A percentile compares a stretch with the other conserved stretches of the same genome.
phyloP scores from a whole-genome alignment of 2,329 filamentous ascomycete species.

The Hortaea werneckii region DNA sequence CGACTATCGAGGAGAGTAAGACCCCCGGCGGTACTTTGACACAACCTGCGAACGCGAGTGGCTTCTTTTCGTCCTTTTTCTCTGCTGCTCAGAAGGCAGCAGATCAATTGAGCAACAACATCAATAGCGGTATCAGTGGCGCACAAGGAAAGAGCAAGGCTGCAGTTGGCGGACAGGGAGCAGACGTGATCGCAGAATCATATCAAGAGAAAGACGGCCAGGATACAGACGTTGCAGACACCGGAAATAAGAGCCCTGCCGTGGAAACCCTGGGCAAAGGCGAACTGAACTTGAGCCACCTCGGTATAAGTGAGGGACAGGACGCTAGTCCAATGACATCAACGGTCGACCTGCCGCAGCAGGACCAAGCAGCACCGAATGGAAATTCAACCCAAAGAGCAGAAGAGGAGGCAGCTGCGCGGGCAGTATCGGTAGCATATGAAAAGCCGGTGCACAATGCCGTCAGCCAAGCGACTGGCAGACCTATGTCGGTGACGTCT shows the following conservation, averaged over 20 bases:
- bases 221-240: slow-evolving; percentile 37
- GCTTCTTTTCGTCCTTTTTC: slow-evolving; percentile 91
- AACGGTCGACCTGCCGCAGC: slow-evolving; percentile 48
- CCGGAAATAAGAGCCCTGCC: slow-evolving; percentile 53
- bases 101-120: slow-evolving; percentile 60
- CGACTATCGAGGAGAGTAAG: slow-evolving; percentile 62
- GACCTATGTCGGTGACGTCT: slow-evolving; percentile 32
- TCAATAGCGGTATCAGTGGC: slow-evolving; percentile 47
- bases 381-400: slow-evolving; percentile 44
- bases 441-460: slow-evolving; percentile 29
- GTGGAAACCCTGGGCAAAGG: slow-evolving; percentile 83
- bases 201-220: slow-evolving; percentile 2
- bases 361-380: slow-evolving; percentile 31
- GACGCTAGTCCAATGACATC: slow-evolving; percentile 48
- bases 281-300: slow-evolving; percentile 77
- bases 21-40: slow-evolving; percentile 46
- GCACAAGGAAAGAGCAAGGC: slow-evolving; percentile 38
- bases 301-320: slow-evolving; percentile 58
- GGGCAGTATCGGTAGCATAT: slow-evolving; percentile 53
- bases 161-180: background rate
- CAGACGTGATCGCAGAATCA: background rate
- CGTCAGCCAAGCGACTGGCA: slow-evolving; percentile 23
- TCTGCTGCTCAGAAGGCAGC: slow-evolving; percentile 90
- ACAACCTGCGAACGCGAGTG: slow-evolving; percentile 36
- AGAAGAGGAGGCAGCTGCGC: slow-evolving; percentile 49